Percentiles rank a stretch among this genome's conserved stretches.
phyloP scores from a whole-genome alignment of 2,329 filamentous ascomycete genomes.

The Plenodomus biglobosus region DNA sequence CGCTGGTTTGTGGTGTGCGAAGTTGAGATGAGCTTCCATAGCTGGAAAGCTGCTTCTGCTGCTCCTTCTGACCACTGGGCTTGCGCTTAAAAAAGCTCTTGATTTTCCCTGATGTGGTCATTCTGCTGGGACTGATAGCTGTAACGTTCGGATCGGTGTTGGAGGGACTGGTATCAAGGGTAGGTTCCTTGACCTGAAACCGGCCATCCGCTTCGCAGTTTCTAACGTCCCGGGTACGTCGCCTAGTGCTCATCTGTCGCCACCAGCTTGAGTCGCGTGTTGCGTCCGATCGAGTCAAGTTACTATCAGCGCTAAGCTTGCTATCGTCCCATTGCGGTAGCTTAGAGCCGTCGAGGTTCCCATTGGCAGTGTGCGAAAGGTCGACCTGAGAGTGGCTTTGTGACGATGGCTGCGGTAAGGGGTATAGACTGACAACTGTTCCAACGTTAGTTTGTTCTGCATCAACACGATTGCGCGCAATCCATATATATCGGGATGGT shows the following conservation, averaged over 20 bases:
- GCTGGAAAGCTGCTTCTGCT: constrained; percentile 39
- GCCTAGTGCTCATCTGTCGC: constrained; percentile 39
- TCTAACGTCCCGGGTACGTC: constrained; percentile 28
- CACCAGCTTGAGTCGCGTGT: constrained; percentile 41
- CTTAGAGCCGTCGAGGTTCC: constrained; percentile 37
- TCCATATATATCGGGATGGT: constrained; percentile 12
- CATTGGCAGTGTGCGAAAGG: constrained; percentile 35
- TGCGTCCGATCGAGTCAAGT: constrained; percentile 30
- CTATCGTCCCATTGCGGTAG: constrained; percentile 36
- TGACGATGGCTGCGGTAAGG: constrained; percentile 30
- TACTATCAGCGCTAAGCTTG: constrained; percentile 37
- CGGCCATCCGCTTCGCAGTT: constrained; percentile 32
- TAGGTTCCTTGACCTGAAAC: constrained; percentile 29
- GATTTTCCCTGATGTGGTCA: constrained; percentile 36
- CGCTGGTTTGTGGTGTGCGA: constrained; percentile 39
- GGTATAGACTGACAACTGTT: constrained; percentile 35
- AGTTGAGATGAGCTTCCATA: constrained; percentile 41
- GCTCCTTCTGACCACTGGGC: constrained; percentile 29
- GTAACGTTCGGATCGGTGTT: constrained; percentile 26
- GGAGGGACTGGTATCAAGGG: constrained; percentile 24
- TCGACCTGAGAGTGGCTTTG: constrained; percentile 42
- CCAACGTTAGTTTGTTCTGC: constrained; percentile 1
- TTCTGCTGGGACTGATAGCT: constrained; percentile 30
- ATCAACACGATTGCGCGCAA: not conserved
- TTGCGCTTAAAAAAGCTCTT: constrained; percentile 43